A percentile compares a stretch with the other conserved stretches of the same genome.
Conservation (phyloP, 1,284 basidiomycete species). For the Trametes hirsuta region DNA sequence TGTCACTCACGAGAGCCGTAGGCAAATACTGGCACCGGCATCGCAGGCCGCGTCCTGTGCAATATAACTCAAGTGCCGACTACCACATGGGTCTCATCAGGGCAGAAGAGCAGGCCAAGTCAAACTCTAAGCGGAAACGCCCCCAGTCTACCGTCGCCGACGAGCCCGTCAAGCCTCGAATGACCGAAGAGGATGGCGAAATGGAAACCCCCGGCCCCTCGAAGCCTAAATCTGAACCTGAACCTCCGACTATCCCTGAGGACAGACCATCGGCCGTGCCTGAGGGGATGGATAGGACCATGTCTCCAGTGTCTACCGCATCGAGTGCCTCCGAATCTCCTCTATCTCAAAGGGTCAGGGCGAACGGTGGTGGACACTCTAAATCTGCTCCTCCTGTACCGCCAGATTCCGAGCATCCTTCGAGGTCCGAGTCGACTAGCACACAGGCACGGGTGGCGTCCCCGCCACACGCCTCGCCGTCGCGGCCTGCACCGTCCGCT, state of each 20-base stretch:
- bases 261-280: conserved; percentile 22
- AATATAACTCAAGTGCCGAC: conserved; percentile 74
- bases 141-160: conserved; percentile 35
- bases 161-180: conserved; percentile 42
- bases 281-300: conserved; percentile 52
- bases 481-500: conserved; percentile 18
- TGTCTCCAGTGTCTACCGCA: conserved; percentile 68
- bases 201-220: conserved; percentile 55
- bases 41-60: conserved; percentile 74
- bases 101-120: conserved; percentile 56
- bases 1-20: conserved; percentile 33
- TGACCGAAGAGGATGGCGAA: conserved; percentile 57
- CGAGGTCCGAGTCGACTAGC: conserved; percentile 4
- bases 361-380: conserved; percentile 52
- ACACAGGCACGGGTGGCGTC: conserved; percentile 4
- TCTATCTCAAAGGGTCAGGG: conserved; percentile 60
- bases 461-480: conserved; percentile 20
- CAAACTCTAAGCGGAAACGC: conserved; percentile 54
- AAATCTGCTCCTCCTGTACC: conserved; percentile 31
- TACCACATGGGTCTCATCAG: conserved; percentile 63
- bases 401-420: conserved; percentile 2
- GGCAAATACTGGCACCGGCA: conserved; percentile 88
- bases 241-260: conserved; percentile 21
- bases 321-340: conserved; percentile 74
- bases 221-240: conserved; percentile 43